A percentile compares a stretch with the other conserved stretches of the same genome.
Conservation (phyloP, 2,329 filamentous ascomycete species). For the Neobulgaria alba region DNA sequence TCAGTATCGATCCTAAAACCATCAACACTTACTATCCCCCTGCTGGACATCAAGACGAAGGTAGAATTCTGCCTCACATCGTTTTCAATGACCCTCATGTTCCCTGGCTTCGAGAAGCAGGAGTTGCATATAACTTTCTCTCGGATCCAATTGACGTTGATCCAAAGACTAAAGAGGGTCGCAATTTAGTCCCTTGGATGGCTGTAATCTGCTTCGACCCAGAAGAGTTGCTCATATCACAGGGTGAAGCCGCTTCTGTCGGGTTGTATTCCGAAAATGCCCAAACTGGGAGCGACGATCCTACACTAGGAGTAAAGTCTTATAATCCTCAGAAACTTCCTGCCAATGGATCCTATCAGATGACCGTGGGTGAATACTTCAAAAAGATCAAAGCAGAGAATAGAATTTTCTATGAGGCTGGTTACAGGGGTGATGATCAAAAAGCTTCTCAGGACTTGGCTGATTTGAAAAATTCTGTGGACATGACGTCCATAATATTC, state of each 20-base stretch:
- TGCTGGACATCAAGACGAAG: conserved; percentile 30
- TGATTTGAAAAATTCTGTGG: neutral
- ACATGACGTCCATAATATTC: conserved; percentile 3
- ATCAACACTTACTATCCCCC: conserved; percentile 31
- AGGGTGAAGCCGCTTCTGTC: neutral
- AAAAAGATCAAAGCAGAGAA: neutral
- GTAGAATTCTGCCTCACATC: conserved; percentile 34
- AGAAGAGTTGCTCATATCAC: conserved; percentile 29
- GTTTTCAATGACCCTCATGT: conserved; percentile 36
- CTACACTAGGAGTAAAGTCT: too few species aligned
- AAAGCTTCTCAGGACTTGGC: too few species aligned
- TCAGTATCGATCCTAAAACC: conserved; percentile 2
- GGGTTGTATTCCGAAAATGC: neutral
- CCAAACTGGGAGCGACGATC: too few species aligned
- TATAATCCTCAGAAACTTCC: conserved; percentile 3
- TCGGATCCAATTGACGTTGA: neutral
- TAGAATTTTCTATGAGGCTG: conserved; percentile 6
- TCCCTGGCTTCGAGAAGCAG: conserved; percentile 31
- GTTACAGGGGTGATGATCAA: too few species aligned
- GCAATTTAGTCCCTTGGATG: conserved; percentile 31
- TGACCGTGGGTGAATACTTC: conserved; percentile 6
- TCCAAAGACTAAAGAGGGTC: neutral
- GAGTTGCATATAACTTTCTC: neutral
- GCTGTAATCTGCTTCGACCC: conserved; percentile 31
- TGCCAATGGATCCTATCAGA: neutral